Evolutionary conservation across 805 yeast species (phyloP), one percentile per base, ranked within the genome.

Genomic region (Isabelozyma pseudorhagii): DNA sequence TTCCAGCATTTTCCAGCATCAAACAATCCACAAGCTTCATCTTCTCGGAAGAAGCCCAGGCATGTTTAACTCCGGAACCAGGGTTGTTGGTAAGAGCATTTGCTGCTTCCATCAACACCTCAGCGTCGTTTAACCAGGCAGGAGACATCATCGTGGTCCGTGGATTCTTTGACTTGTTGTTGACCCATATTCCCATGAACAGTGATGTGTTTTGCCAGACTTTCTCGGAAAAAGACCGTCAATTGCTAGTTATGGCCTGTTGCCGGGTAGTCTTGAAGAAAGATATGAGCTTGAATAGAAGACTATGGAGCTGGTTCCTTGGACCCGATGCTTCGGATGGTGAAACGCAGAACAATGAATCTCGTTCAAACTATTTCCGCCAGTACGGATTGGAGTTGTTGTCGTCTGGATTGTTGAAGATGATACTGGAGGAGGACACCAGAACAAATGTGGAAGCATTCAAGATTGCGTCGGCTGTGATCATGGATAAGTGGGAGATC

Each of bases 401-500:
- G 8, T 59, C 75, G 0, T 57, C 67, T 3, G 90, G 91, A 0
- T 63, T 94, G 10, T 63, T 80, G 38, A 72, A 73, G 5, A 63
- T 80, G 51, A 66, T 87, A 2, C 46, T 57, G 2, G 69, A 77
- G 47, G 47, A 58, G 6, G 66, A 54, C 13, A 75, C 66, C 48
- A 71, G 70, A 28, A 68, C n/a, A 18, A 40, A 14, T 15, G 38
- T 81, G 1, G 78, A 74, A 18, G 83, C 87, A 0, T 83, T 83
- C 58, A 81, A 77, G 45, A 84, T 93, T 5, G 77, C 89, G 1
- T 69, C 85, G 14, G 60, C 72, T 4, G 82, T 94, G 0, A 75
- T 92, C 3, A 81, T 92, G 84, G 98, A 94, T 61, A 81, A 90
- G 53, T 94, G 98, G 98, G 99, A 94, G 66, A 84, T 94, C 40